Percentiles rank a stretch among this genome's conserved stretches.
Evolutionary conservation across 768 basidiomycete genomes (phyloP).

Genomic region (Chalciporus pseudorubinellus): DNA sequence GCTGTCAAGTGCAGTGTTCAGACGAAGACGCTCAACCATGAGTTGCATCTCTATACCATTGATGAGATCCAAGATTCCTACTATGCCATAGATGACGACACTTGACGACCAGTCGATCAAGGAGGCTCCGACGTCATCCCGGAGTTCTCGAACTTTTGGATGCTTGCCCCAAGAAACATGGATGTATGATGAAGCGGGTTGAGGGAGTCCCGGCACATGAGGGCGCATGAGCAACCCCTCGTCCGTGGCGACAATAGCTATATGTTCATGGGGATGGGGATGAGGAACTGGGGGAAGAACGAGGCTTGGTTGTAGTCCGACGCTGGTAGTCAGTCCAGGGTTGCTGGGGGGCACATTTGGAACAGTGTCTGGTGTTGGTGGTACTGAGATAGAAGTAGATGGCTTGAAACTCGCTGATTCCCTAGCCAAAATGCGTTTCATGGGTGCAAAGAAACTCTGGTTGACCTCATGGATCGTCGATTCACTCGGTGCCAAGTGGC

Average conservation of each 20-base stretch:
- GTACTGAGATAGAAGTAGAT: neutral
- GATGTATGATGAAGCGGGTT: conserved; percentile 40
- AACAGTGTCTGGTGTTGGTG: neutral
- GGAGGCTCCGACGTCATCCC: conserved; percentile 31
- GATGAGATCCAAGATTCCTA: conserved; percentile 72
- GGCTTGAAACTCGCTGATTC: conserved; percentile 13
- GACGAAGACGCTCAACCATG: neutral
- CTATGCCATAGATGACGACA: conserved; percentile 69
- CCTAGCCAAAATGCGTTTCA: conserved; percentile 34
- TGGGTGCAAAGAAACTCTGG: conserved; percentile 6
- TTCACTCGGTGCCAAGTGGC: too few relatives aligned
- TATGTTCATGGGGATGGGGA: conserved; percentile 67
- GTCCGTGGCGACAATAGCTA: conserved; percentile 57
- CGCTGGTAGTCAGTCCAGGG: conserved; percentile 8
- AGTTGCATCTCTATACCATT: conserved; percentile 45
- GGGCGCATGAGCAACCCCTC: conserved; percentile 70
- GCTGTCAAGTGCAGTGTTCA: conserved; percentile 40
- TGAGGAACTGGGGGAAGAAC: conserved; percentile 70
- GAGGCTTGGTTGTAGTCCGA: conserved; percentile 57
- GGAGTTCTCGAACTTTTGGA: conserved; percentile 51
- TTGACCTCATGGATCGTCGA: neutral
- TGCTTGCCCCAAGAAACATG: conserved; percentile 61
- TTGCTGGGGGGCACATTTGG: neutral
- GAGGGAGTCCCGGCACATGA: conserved; percentile 35
- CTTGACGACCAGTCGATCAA: conserved; percentile 52